Percentiles rank a stretch among this genome's conserved stretches.
These are phyloP conservation scores for Hibiscus tridactylites DNA, from an alignment of 345 rosid genomes.

Conservation along the genomic window DNA sequence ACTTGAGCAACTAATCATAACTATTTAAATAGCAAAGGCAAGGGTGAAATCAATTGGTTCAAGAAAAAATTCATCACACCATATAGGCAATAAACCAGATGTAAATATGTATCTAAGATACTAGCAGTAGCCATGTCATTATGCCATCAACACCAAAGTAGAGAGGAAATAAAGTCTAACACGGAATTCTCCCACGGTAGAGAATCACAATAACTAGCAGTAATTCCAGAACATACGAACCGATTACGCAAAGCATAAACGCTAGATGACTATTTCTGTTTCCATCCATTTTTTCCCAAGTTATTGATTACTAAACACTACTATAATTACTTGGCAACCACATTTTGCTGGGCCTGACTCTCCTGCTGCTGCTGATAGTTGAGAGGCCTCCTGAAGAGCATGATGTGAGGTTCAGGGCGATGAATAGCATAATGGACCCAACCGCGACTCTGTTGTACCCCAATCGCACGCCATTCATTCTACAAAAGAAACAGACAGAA, in stretches of 20 bases:
- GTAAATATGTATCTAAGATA: background rate
- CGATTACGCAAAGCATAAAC: background rate
- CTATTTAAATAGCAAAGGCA: background rate
- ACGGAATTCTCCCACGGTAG: conserved; percentile 13
- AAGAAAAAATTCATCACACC: background rate
- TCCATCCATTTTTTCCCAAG: conserved; percentile 4
- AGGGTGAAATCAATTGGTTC: background rate
- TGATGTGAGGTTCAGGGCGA: conserved; percentile 96
- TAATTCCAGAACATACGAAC: background rate
- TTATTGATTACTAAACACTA: background rate
- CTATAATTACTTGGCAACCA: conserved; percentile 43
- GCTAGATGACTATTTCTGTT: background rate
- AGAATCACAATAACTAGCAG: conserved; percentile 6
- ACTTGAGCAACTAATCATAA: background rate
- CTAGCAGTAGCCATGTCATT: conserved; percentile 6
- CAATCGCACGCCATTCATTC: conserved; percentile 94
- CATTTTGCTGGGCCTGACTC: conserved; percentile 48
- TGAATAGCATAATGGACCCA: conserved; percentile 95
- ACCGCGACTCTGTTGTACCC: conserved; percentile 96
- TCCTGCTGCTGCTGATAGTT: conserved; percentile 91
- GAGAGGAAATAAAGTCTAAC: background rate
- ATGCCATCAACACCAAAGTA: background rate
- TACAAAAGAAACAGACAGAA: conserved; percentile 11
- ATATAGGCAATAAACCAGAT: background rate
- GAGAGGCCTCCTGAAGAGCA: conserved; percentile 90